phyloP scores from a whole-genome alignment of 2,329 filamentous ascomycete species.

The Colletotrichum destructivum region DNA sequence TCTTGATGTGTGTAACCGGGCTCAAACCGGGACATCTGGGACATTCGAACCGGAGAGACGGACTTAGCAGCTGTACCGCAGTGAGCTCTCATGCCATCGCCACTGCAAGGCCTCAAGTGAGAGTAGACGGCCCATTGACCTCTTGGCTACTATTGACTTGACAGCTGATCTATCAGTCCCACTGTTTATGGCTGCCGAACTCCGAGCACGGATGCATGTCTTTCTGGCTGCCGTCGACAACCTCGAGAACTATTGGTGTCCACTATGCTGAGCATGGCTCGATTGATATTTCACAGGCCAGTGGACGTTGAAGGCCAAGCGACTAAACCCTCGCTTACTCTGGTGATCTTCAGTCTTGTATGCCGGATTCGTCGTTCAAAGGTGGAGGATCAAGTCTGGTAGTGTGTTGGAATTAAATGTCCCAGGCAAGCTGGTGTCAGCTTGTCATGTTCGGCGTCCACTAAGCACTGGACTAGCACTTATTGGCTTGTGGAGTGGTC shows the following conservation, averaged over 20 bases:
- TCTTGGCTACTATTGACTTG: slow-evolving; percentile 24
- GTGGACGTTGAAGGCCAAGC: slow-evolving; percentile 27
- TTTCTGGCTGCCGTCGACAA: slow-evolving; percentile 5
- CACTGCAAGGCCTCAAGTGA: slow-evolving; percentile 8
- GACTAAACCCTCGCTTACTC: slow-evolving; percentile 6
- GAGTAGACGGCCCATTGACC: not conserved
- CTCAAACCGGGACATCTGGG: slow-evolving; percentile 18
- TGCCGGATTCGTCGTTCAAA: slow-evolving; percentile 1
- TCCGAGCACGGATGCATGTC: slow-evolving; percentile 18
- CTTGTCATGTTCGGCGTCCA: not conserved
- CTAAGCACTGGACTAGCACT: not conserved
- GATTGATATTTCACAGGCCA: slow-evolving; percentile 13
- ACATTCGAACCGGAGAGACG: slow-evolving; percentile 7
- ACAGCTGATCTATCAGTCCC: slow-evolving; percentile 19
- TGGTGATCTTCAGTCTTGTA: slow-evolving; percentile 9
- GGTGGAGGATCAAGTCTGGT: not conserved
- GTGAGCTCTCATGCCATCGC: slow-evolving; percentile 8
- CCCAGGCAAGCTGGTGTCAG: not conserved
- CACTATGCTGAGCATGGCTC: slow-evolving; percentile 9
- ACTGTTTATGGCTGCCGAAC: slow-evolving; percentile 34
- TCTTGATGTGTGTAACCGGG: slow-evolving; percentile 3
- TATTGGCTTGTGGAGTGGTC: slow-evolving; percentile 24
- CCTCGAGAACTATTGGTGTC: not conserved
- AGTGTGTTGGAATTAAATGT: not conserved
- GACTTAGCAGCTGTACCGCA: slow-evolving; percentile 5